Base-by-base conservation (phyloP, 2,329 filamentous ascomycete genomes). In the Ceratocystis cacaofunesta region DNA sequence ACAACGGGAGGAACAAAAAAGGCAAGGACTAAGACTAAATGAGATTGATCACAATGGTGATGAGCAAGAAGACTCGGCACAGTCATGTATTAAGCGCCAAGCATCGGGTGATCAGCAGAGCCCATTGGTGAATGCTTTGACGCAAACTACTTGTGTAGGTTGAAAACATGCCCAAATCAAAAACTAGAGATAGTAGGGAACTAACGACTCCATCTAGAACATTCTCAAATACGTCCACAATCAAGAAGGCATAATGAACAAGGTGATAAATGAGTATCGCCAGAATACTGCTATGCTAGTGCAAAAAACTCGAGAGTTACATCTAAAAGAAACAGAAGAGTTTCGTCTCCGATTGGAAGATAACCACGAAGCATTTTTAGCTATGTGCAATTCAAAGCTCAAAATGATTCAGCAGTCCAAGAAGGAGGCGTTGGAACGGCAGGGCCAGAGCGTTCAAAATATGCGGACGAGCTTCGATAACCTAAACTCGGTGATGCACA, bases 131-230 rank as follows among this genome's bases (percentile, higher is more conserved):
- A 25, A 22, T 5, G 65, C 65, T 22, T 44, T 67, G 3, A 41
- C 63, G 2, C 44, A 67, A 28, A 44, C 65, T 10, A 67, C 65
- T 6, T 64, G 61, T 22, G 65, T 67, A 64, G 62, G 65, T 67
- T 22, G 10, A 6, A 28, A 15, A n/a, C n/a, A 28, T 32, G 5
- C 19, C 6, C 43, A 36, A 36, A 44, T 8, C 41, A 8, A 17
- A 28, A 44, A 28, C 22, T n/a, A 10, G 3, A 28, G 10, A 28
- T 52, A n/a, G 25, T 30, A 25, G 41, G 19, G 2, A 17, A 32
- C 44, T 52, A 28, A 66, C 61, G 30, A 44, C 19, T 32, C 19
- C 3, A 55, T 41, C 32, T 57, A 67, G 66, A 36, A 55, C 22
- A 41, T 67, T 12, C 36, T 65, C 10, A 62, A 50, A 32, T 67